Conservation (phyloP, 768 basidiomycete species). For the Pholiota microspora region DNA sequence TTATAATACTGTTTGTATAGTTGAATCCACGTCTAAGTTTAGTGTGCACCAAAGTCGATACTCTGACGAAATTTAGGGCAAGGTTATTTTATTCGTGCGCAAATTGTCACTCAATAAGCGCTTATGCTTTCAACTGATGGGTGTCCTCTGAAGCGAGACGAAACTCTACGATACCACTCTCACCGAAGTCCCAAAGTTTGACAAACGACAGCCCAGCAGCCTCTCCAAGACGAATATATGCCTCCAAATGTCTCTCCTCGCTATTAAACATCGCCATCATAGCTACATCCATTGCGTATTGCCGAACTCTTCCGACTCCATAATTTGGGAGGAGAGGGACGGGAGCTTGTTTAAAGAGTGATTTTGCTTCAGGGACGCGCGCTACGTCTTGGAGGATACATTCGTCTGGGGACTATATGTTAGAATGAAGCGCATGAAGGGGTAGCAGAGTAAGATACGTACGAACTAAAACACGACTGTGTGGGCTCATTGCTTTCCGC, state of each 20-base stretch:
- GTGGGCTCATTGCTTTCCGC: conserved; percentile 12
- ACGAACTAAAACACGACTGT: conserved; percentile 1
- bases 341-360: conserved; percentile 28
- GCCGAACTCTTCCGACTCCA: conserved; percentile 27
- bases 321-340: conserved; percentile 47
- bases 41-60: too few species aligned
- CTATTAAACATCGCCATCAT: conserved; percentile 43
- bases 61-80: neutral
- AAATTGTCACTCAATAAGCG: neutral
- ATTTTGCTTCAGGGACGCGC: conserved; percentile 11
- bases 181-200: conserved; percentile 35
- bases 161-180: conserved; percentile 32
- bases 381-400: conserved; percentile 28
- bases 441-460: conserved; percentile 13
- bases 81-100: neutral
- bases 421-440: too few species aligned
- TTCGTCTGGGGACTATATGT: conserved; percentile 25
- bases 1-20: too few species aligned
- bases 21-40: too few species aligned
- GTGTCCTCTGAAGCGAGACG: neutral
- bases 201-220: conserved; percentile 32
- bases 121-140: neutral
- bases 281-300: conserved; percentile 40
- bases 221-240: conserved; percentile 36
- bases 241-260: conserved; percentile 39